Percentiles rank a stretch among this genome's conserved stretches.
Conservation (phyloP, 73 alveolate genomes). For the Stentor coeruleus region DNA sequence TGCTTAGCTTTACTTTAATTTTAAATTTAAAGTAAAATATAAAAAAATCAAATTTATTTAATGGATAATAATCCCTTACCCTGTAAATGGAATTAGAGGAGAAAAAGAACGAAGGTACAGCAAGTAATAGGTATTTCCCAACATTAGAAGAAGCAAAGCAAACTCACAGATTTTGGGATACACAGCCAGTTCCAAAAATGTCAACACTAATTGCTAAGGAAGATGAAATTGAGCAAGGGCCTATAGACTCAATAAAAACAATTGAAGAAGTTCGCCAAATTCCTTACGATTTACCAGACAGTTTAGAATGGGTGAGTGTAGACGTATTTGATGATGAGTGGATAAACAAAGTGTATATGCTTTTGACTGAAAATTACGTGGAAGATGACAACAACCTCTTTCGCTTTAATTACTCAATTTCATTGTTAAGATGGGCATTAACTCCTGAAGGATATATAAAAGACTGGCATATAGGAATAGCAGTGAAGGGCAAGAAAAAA, state of each 20-base stretch:
- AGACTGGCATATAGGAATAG: conserved; percentile 86
- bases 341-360: conserved; percentile 52
- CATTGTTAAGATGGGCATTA: conserved; percentile 89
- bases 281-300: conserved; percentile 83
- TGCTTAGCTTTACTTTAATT: no score
- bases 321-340: conserved; percentile 66
- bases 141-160: conserved; percentile 55
- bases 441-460: conserved; percentile 81
- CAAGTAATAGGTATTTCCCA: no score
- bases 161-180: conserved; percentile 87
- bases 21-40: no score
- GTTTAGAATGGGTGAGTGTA: conserved; percentile 82
- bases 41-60: no score
- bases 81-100: no score
- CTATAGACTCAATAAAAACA: conserved; percentile 60
- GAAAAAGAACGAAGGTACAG: no score
- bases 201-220: no score
- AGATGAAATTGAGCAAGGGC: conserved; percentile 54
- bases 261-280: conserved; percentile 74
- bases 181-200: conserved; percentile 91
- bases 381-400: conserved; percentile 96
- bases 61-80: no score
- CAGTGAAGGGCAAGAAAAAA: conserved; percentile 76
- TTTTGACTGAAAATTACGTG: conserved; percentile 82
- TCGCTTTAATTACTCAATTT: conserved; percentile 87